Evolutionary conservation across 352 stramenopile species (phyloP), one percentile per base, ranked within the genome.

Genomic region (Pythium rhizo-oryzae): DNA sequence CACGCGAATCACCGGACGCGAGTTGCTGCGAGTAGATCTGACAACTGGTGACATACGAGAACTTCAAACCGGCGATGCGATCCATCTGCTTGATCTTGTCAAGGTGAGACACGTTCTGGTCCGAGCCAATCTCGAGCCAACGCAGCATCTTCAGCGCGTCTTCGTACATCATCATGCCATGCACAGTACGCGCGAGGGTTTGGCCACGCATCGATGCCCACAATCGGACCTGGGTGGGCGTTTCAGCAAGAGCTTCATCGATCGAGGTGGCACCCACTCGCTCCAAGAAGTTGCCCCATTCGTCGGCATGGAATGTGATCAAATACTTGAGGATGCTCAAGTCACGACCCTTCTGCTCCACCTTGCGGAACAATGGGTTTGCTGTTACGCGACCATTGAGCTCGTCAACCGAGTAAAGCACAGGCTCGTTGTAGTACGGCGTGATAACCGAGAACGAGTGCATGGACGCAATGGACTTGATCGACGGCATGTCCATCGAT

Each of bases 61-160:
- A 96, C 67, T 96, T 96, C 7, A 96, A 71, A 15, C 85, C 86
- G 0, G 87, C 89, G 39, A 96, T 95, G 24, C 86, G 83, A 57
- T 96, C 85, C 81, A 96, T 93, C 69, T 94, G 86, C 74, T 94
- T 91, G 62, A 96, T 96, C 74, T 96, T 96, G 43, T 95, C 85
- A 63, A 94, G 68, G 64, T 96, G 89, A 0, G 85, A 91, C 23
- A 96, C 90, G 35, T 76, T 88, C 50, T 92, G 78, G 58, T 96
- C 87, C 15, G 84, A 93, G 0, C 89, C 89, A 59, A 96, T 94
- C 64, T 96, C 89, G 3, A 96, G 74, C 89, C 89, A 96, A 23
- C 85, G 85, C 39, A 96, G 70, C 82, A 96, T 94, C 64, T 93
- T 93, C 19, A 96, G 56, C n/a, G 87, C 86, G 46, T 96, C 89